Conservation (phyloP, 2,329 filamentous ascomycete species). For the Neofusicoccum parvum region DNA sequence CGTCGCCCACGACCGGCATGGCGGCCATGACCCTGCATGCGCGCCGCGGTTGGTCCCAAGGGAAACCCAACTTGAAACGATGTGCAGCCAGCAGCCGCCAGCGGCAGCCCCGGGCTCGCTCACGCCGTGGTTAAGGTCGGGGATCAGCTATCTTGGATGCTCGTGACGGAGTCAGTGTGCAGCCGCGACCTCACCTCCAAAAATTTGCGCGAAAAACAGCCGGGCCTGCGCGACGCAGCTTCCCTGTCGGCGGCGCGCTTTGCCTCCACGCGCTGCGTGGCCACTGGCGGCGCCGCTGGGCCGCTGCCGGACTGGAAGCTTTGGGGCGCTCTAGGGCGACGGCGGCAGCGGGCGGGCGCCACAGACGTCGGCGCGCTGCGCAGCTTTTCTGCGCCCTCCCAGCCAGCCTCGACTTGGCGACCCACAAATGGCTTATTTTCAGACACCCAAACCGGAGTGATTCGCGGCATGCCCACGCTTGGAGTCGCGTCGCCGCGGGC, state of each 20-base stretch:
- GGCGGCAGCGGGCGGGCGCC: conserved; percentile 1
- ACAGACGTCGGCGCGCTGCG: conserved; percentile 1
- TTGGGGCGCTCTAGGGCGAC: neutral
- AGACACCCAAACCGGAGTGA: conserved; percentile 2
- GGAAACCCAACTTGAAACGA: conserved; percentile 3
- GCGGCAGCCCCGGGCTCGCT: neutral
- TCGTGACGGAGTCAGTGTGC: neutral
- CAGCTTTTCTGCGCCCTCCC: neutral
- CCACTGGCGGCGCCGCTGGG: too few relatives aligned
- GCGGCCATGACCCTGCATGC: neutral
- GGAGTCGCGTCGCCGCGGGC: conserved; percentile 7
- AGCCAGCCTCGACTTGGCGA: conserved; percentile 11
- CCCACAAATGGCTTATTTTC: conserved; percentile 17
- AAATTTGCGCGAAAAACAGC: conserved; percentile 12
- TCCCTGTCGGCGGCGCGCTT: neutral
- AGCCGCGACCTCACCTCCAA: conserved; percentile 7
- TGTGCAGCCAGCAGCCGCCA: conserved; percentile 6
- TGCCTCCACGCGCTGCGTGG: neutral
- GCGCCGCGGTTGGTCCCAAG: neutral
- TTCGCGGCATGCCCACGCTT: conserved; percentile 4
- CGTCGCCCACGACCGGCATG: neutral
- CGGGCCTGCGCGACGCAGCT: neutral
- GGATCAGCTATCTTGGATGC: neutral
- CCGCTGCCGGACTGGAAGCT: too few relatives aligned
- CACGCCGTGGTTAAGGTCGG: neutral